Base-by-base conservation (phyloP, 148 eudicot species). In the Rhododendron vialii region DNA sequence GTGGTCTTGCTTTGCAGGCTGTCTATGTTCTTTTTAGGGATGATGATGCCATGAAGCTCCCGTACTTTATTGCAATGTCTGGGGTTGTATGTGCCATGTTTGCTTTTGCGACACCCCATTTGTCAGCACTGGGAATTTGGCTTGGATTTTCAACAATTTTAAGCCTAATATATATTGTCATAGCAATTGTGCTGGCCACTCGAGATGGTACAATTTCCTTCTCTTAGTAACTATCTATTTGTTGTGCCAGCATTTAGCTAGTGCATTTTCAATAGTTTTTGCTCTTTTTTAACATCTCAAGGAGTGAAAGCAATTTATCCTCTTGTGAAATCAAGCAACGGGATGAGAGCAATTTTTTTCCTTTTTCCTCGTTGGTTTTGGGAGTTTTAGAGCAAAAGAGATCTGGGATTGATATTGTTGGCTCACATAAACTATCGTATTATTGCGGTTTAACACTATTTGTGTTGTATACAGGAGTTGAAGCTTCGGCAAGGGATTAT, bases 51-150 rank as follows among this genome's bases (percentile, higher is more conserved):
- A 83, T 95, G 94, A 98, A 94, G 92, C 98, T 98, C 76, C 98
- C 98, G 10, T 91, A 95, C 87, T 95, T 91, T 83, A 95, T 98
- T 84, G 87, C 80, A 38, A 90, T 95, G 36, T 91, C 96, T 43
- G 99, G 99, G 22, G n/a, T 94, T 83, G 93, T 90, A 43, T 98
- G 96, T 89, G 93, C 83, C 69, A 84, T 95, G 73, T 98, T 98
- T 91, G 99, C 99, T 41, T 90, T 98, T 77, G 91, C 93, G 28
- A 86, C 94, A 80, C 98, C 99, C 33, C 95, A 95, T 90, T 85
- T 98, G 86, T 98, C 99, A 69, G 98, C 98, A 78, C 87, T 98
- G 83, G 80, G 96, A 81, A 41, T 94, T 81, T 98, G 98, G 98
- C 98, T 98, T 78, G 96, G 92, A 85, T 88, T 95, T 83, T 95